Evolutionary conservation across 1,284 basidiomycete species (phyloP).

Genomic region (Pseudozyma thailandica): DNA sequence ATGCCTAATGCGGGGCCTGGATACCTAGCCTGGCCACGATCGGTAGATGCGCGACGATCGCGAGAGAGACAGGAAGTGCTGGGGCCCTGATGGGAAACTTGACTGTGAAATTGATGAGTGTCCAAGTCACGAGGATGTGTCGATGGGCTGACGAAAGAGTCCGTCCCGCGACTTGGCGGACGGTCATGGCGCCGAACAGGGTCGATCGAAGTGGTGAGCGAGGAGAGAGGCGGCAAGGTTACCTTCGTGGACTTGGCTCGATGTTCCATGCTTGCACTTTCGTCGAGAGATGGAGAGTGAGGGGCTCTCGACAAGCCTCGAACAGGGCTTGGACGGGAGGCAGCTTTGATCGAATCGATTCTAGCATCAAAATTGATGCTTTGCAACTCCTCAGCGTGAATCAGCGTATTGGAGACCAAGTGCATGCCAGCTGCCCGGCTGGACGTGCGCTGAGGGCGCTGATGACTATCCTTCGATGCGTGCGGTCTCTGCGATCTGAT

Average conservation of each 20-base stretch:
- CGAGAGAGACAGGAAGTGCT: not conserved
- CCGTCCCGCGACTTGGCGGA: not conserved
- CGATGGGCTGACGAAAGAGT: too few species aligned
- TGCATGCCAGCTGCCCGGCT: not conserved
- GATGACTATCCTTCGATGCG: not conserved
- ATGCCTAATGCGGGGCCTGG: not conserved
- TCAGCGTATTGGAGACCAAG: not conserved
- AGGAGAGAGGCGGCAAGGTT: constrained; percentile 36
- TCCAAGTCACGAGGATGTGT: too few species aligned
- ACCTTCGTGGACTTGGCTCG: constrained; percentile 17
- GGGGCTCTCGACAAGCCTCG: not conserved
- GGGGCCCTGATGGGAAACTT: not conserved
- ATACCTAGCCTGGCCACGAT: constrained; percentile 3
- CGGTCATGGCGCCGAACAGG: constrained; percentile 12
- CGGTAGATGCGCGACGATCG: constrained; percentile 6
- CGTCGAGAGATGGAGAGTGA: not conserved
- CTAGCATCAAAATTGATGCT: constrained; percentile 2
- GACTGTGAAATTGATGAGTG: not conserved
- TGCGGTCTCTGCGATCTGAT: not conserved
- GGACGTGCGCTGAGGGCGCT: not conserved
- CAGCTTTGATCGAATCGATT: not conserved
- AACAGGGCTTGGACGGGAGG: not conserved
- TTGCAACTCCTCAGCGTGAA: not conserved
- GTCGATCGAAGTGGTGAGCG: constrained; percentile 33
- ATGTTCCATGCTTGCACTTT: constrained; percentile 13